Evolutionary conservation across 1,284 basidiomycete species (phyloP).

Genomic region (Boletus nobilissimus): DNA sequence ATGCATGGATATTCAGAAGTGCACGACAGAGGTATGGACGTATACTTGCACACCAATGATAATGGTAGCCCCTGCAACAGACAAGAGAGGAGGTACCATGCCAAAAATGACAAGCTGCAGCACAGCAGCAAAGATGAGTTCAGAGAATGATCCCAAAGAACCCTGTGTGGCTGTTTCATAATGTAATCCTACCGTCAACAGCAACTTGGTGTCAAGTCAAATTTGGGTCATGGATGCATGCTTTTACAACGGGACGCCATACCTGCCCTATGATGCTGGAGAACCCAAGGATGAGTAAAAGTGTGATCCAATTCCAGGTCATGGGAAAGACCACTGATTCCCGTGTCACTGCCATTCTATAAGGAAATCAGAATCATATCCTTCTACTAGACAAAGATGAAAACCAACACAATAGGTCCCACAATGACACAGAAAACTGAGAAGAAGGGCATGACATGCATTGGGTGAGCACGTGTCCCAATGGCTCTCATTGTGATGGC

Average conservation of each 20-base stretch:
- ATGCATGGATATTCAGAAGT: not conserved
- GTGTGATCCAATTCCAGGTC: slow-evolving; percentile 49
- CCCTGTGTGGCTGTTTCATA: slow-evolving; percentile 44
- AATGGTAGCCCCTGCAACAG: slow-evolving; percentile 21
- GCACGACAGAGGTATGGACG: not conserved
- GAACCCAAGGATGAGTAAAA: slow-evolving; percentile 52
- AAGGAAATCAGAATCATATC: not conserved
- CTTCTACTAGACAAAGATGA: not conserved
- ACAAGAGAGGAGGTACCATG: slow-evolving; percentile 29
- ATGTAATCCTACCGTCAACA: slow-evolving; percentile 27
- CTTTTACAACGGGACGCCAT: not conserved
- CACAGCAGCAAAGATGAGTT: slow-evolving; percentile 33
- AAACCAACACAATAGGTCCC: slow-evolving; percentile 57
- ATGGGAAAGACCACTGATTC: slow-evolving; percentile 52
- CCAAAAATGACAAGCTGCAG: slow-evolving; percentile 31
- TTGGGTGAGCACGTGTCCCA: slow-evolving; percentile 45
- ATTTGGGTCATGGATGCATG: not conserved
- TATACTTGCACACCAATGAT: slow-evolving; percentile 20
- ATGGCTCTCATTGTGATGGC: slow-evolving; percentile 67
- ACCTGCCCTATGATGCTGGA: slow-evolving; percentile 62
- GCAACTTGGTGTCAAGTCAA: slow-evolving; percentile 2
- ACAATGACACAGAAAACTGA: slow-evolving; percentile 70
- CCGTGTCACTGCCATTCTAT: slow-evolving; percentile 37
- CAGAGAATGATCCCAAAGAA: slow-evolving; percentile 29
- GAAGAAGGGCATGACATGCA: slow-evolving; percentile 79